Evolutionary conservation across 257 asterid genomes (phyloP).

Genomic region (Capsicum chinense): DNA sequence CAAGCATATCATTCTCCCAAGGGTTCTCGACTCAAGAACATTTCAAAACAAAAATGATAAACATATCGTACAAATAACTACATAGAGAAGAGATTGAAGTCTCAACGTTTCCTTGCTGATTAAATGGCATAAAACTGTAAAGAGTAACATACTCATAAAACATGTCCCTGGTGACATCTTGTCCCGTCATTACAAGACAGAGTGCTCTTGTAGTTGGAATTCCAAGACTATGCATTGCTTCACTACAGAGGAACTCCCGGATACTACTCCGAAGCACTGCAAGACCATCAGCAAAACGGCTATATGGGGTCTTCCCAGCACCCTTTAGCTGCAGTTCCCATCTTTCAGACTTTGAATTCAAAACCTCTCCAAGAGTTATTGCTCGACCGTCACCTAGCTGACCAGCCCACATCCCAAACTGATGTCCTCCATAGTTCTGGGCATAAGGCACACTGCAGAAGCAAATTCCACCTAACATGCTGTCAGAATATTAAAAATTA

Average conservation of each 20-base stretch:
- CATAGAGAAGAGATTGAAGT: not conserved
- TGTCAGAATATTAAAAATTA: not conserved
- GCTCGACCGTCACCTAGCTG: constrained; percentile 99
- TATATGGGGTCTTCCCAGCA: constrained; percentile 96
- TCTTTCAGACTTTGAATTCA: constrained; percentile 71
- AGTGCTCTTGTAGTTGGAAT: constrained; percentile 97
- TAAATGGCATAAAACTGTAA: constrained; percentile 15
- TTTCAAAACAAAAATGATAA: not conserved
- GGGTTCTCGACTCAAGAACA: not conserved
- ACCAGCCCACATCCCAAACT: constrained; percentile 99
- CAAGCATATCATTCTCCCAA: not conserved
- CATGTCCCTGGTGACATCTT: constrained; percentile 87
- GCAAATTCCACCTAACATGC: constrained; percentile 19
- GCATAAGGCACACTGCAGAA: constrained; percentile 71
- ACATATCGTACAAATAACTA: not conserved
- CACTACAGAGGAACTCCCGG: constrained; percentile 96
- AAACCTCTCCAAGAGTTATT: constrained; percentile 88
- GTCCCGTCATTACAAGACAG: constrained; percentile 92
- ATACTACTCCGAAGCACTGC: constrained; percentile 96
- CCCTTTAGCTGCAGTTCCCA: constrained; percentile 99
- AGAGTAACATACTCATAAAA: constrained; percentile 81
- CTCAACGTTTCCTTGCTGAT: not conserved
- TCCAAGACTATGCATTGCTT: constrained; percentile 96
- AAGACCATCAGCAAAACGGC: constrained; percentile 99
- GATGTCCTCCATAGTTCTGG: constrained; percentile 99